Base-by-base conservation (phyloP, 2,329 filamentous ascomycete genomes). In the Epichloe typhina region DNA sequence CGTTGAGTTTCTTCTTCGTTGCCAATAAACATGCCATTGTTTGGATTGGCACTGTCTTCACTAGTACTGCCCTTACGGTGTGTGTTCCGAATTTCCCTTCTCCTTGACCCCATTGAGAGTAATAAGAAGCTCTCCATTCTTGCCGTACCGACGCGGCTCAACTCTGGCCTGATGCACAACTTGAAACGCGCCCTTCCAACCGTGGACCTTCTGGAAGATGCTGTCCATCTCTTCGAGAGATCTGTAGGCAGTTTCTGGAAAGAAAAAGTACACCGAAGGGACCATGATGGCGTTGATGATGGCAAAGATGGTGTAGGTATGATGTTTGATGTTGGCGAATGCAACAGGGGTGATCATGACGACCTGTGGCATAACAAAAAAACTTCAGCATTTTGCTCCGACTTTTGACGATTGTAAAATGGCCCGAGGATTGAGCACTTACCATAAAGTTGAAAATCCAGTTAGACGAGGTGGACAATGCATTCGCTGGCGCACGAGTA, bases 281-380 rank as follows among this genome's bases (percentile, higher is more conserved):
- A 80, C 70, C 61, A 81, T 80, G 56, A 75, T 68, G 55, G 75
- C 73, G 61, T 83, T 83, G 66, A 84, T 80, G 44, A 80, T 72
- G 11, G 80, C 80, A 58, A 84, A 85, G 56, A 85, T 77, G 58
- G 79, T 76, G 62, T 84, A 83, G 0, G 80, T 83, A 58, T 78
- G 69, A 65, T 78, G 76, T 15, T 66, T 62, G 54, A 84, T 83
- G 51, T 66, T 76, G 51, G 73, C 66, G 54, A 82, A 79, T 1
- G 76, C 71, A 2, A 80, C 67, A 0, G 79, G 79, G 0, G 79
- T 82, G 54, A 82, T 75, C 73, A 82, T 81, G 50, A 83, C 79
- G 26, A 82, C 66, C 65, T 66, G 26, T 39, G 19, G 46, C 37
- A n/a, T 46, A 9, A 11, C n/a, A 23, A 43, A 37, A 45, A 31